These are phyloP conservation scores for Pogostemon cablin DNA, from an alignment of 257 asterid species.

Conservation along the genomic window DNA sequence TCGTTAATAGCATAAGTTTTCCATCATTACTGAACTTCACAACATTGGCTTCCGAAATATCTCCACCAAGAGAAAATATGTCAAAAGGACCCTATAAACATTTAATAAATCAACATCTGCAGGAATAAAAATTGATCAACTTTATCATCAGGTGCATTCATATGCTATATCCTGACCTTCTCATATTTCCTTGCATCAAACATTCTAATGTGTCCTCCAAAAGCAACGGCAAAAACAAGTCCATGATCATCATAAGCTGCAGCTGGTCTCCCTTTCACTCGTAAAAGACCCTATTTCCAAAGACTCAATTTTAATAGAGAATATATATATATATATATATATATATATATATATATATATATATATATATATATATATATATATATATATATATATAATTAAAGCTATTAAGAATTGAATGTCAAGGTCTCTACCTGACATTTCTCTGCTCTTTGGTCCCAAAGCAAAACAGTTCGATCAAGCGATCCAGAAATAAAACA, in stretches of 20 bases:
- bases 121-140: conserved; percentile 18
- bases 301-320: conserved; percentile 26
- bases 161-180: conserved; percentile 52
- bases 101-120: conserved; percentile 33
- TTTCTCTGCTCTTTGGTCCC: conserved; percentile 98
- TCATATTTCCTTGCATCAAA: conserved; percentile 93
- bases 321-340: conserved; percentile 16
- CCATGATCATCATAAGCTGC: conserved; percentile 94
- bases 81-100: conserved; percentile 90
- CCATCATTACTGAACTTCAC: conserved; percentile 95
- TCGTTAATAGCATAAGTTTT: conserved; percentile 88
- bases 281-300: conserved; percentile 78
- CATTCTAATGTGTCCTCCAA: conserved; percentile 89
- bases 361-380: conserved; percentile 25
- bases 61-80: conserved; percentile 85
- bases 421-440: conserved; percentile 68
- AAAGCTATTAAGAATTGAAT: conserved; percentile 29
- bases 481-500: conserved; percentile 94
- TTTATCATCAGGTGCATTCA: conserved; percentile 30
- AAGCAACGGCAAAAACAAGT: conserved; percentile 83
- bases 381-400: conserved; percentile 22
- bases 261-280: conserved; percentile 97
- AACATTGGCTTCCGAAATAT: conserved; percentile 83
- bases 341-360: conserved; percentile 28
- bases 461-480: conserved; percentile 88